These are phyloP conservation scores for Pezicula radicicola DNA, from an alignment of 2,329 filamentous ascomycete species.

Conservation along the genomic window DNA sequence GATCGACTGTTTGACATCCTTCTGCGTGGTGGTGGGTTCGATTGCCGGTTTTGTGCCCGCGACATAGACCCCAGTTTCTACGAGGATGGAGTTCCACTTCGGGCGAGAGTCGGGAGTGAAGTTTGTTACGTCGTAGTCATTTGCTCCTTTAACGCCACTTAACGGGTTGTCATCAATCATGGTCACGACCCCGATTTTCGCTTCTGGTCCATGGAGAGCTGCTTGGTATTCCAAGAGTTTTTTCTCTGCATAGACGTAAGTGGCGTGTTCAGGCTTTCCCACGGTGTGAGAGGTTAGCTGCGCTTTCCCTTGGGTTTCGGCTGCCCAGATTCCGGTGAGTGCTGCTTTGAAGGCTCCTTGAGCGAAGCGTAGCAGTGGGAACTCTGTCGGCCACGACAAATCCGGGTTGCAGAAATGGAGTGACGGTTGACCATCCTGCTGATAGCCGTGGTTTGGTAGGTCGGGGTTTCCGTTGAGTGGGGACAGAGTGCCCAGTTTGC, in stretches of 20 bases:
- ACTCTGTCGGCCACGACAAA: constrained; percentile 53
- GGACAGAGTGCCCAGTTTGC: constrained; percentile 58
- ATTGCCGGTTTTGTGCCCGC: constrained; percentile 40
- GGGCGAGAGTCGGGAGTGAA: constrained; percentile 23
- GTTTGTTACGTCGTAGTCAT: constrained; percentile 42
- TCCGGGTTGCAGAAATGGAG: constrained; percentile 68
- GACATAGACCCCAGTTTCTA: constrained; percentile 65
- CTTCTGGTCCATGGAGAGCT: background rate
- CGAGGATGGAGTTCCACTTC: constrained; percentile 63
- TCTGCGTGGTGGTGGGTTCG: constrained; percentile 52
- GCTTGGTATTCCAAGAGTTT: constrained; percentile 7
- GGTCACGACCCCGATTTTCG: constrained; percentile 56
- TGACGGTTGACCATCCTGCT: constrained; percentile 60
- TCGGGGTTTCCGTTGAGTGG: constrained; percentile 61
- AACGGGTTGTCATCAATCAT: constrained; percentile 71
- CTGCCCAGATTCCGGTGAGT: constrained; percentile 65
- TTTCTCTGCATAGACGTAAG: constrained; percentile 67
- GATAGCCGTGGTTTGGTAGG: constrained; percentile 48
- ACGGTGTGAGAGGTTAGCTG: constrained; percentile 31
- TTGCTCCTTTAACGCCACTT: constrained; percentile 68
- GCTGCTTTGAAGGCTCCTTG: constrained; percentile 70
- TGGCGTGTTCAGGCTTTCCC: constrained; percentile 67
- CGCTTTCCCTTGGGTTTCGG: constrained; percentile 45
- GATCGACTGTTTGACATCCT: constrained; percentile 64
- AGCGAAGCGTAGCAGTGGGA: constrained; percentile 61